Percentiles rank a stretch among this genome's conserved stretches.
Conservation (phyloP, 495 filamentous ascomycete genomes). For the Lasiosphaeriaceae sp. region DNA sequence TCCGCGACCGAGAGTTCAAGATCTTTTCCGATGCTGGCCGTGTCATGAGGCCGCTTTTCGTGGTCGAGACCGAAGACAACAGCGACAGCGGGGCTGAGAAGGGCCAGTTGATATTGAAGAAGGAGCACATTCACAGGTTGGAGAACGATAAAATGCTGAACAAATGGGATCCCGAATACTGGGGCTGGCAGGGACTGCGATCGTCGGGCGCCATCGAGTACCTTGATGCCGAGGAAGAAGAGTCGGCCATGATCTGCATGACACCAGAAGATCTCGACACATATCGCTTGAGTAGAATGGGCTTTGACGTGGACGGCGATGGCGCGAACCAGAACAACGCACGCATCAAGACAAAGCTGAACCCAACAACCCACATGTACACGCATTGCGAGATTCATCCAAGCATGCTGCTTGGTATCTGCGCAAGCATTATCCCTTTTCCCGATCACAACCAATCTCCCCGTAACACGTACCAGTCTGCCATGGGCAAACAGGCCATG, state of each 20-base stretch:
- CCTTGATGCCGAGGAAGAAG: conserved; percentile 96
- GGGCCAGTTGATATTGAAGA: conserved; percentile 77
- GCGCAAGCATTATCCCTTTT: conserved; percentile 98
- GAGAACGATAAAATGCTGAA: conserved; percentile 52
- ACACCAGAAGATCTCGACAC: conserved; percentile 86
- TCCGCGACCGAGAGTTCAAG: conserved; percentile 95
- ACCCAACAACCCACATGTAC: conserved; percentile 77
- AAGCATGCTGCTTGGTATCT: conserved; percentile 97
- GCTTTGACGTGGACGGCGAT: conserved; percentile 41
- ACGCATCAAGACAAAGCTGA: conserved; percentile 79
- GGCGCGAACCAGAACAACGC: conserved; percentile 54
- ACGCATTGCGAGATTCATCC: conserved; percentile 99
- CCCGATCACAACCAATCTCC: conserved; percentile 98
- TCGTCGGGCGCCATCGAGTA: conserved; percentile 83
- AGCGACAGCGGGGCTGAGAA: conserved; percentile 61
- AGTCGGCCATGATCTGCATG: conserved; percentile 99
- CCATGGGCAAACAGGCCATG: conserved; percentile 99
- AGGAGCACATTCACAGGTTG: conserved; percentile 71
- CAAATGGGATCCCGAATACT: conserved; percentile 58
- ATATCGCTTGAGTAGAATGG: conserved; percentile 49
- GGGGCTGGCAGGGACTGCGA: conserved; percentile 84
- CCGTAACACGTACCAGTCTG: conserved; percentile 98
- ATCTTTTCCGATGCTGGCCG: conserved; percentile 96
- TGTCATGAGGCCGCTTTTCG: conserved; percentile 88
- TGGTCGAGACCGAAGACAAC: conserved; percentile 67